Base-by-base conservation (phyloP, 768 basidiomycete genomes). In the Trametes punicea region DNA sequence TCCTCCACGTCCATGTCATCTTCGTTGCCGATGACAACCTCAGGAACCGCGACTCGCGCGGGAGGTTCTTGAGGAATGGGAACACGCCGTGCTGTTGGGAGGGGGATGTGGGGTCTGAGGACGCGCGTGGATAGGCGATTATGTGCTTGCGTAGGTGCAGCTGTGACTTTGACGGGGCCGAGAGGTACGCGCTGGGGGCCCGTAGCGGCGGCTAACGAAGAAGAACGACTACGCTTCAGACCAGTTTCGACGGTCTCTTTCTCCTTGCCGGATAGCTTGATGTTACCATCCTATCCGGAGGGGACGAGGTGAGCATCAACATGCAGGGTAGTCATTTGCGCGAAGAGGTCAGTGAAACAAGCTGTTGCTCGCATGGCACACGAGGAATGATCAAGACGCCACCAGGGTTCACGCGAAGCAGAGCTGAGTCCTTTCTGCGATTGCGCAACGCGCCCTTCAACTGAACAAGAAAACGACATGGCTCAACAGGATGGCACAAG, bases 151-250 rank as follows among this genome's bases (percentile, higher is more conserved):
- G 45, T 60, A 46, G 56, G 57, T 31, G 60, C 62, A 25, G 59
- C 47, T 31, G 57, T 13, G 42, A 72, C 73, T 61, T 82, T 74
- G 31, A 78, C 79, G 36, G 84, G 82, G 52, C 83, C 85, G 13
- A 87, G 75, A 56, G 88, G 86, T 21, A 88, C 74, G 49, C 88
- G 87, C 69, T 88, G 88, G 36, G 82, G 78, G 51, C 70, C 74
- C n/a, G 82, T 73, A 40, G 83, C 78, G 34, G 78, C 79, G 33
- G 82, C 81, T 44, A 85, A 75, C 9, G 89, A 88, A 30, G 87
- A 81, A 31, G 81, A 83, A 41, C 88, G 82, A 62, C 82, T 80
- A 56, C 84, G 77, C 59, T 81, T 80, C 44, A 76, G 50, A 46
- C 80, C 80, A 31, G 75, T 74, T 56, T 87, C 87, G 61, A 55